Conservation (phyloP, 768 basidiomycete species). For the Solioccasus polychromus region DNA sequence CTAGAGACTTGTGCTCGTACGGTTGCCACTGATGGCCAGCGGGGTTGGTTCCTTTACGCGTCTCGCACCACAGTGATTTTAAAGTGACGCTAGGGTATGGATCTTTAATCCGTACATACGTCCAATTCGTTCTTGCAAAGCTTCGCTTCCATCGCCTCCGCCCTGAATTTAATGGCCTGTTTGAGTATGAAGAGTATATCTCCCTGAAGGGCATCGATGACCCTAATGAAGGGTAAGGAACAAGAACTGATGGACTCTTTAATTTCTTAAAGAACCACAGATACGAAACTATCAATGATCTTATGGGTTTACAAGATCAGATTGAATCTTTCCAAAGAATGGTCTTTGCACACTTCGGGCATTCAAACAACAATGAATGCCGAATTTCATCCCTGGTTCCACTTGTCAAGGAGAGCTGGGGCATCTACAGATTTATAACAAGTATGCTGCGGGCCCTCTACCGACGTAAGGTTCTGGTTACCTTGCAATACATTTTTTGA, state of each 20-base stretch:
- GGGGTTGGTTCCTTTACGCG: conserved; percentile 47
- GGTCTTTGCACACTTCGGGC: conserved; percentile 91
- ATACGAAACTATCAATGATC: conserved; percentile 96
- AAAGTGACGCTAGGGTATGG: conserved; percentile 67
- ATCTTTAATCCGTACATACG: conserved; percentile 90
- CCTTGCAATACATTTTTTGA: conserved; percentile 1
- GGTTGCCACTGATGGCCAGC: conserved; percentile 70
- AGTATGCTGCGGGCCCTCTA: conserved; percentile 99
- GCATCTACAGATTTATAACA: conserved; percentile 98
- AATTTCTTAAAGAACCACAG: conserved; percentile 39
- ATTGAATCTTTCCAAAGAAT: conserved; percentile 99
- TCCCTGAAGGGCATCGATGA: conserved; percentile 97
- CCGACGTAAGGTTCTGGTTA: conserved; percentile 56
- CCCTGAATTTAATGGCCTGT: conserved; percentile 97
- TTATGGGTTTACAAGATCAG: conserved; percentile 97
- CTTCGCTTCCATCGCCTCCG: conserved; percentile 93
- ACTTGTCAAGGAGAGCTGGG: conserved; percentile 98
- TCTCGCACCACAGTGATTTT: conserved; percentile 4
- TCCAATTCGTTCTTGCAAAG: conserved; percentile 93
- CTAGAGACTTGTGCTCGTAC: conserved; percentile 95
- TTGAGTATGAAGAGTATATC: conserved; percentile 99
- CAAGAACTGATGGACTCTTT: conserved; percentile 1
- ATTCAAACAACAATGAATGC: conserved; percentile 93
- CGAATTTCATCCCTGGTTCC: conserved; percentile 95
- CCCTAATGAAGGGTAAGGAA: conserved; percentile 92